phyloP scores from a whole-genome alignment of 306 rosid species.

The Castanea crenata region DNA sequence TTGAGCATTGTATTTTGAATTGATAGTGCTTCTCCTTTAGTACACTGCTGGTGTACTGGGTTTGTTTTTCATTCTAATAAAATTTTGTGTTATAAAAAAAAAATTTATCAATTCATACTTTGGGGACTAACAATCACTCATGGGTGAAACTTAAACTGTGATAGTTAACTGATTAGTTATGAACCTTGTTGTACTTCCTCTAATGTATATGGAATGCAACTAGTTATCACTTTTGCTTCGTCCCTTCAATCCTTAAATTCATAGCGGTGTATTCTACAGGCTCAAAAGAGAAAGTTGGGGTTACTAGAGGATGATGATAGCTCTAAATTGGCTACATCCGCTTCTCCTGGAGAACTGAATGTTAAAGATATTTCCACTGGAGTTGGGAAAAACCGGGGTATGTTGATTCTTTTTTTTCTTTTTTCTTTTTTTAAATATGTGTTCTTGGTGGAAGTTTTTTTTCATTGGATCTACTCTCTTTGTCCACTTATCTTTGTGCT shows the following conservation, averaged over 20 bases:
- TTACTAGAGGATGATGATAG: slow-evolving; percentile 55
- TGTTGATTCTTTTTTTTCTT: not conserved
- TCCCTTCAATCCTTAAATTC: not conserved
- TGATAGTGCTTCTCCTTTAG: too few relatives aligned
- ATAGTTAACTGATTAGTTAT: too few relatives aligned
- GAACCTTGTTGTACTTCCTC: too few relatives aligned
- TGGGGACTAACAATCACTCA: too few relatives aligned
- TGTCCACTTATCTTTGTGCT: not conserved
- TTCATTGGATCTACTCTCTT: not conserved
- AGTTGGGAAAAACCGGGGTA: slow-evolving; percentile 51
- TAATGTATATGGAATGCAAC: not conserved
- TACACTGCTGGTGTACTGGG: too few relatives aligned
- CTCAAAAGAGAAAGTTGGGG: slow-evolving; percentile 86
- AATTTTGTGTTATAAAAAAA: too few relatives aligned
- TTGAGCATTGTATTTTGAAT: too few relatives aligned
- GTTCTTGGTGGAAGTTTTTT: slow-evolving; percentile 1
- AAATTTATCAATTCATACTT: too few relatives aligned
- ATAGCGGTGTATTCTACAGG: slow-evolving; percentile 35
- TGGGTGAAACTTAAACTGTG: too few relatives aligned
- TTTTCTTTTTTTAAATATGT: not conserved
- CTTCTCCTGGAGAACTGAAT: not conserved
- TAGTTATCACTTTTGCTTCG: not conserved
- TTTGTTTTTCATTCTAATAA: too few relatives aligned
- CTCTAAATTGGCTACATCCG: slow-evolving; percentile 24
- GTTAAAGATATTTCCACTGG: slow-evolving; percentile 15